A percentile compares a stretch with the other conserved stretches of the same genome.
Evolutionary conservation across 352 stramenopile genomes (phyloP).

Genomic region (Blastocystis sp.): DNA sequence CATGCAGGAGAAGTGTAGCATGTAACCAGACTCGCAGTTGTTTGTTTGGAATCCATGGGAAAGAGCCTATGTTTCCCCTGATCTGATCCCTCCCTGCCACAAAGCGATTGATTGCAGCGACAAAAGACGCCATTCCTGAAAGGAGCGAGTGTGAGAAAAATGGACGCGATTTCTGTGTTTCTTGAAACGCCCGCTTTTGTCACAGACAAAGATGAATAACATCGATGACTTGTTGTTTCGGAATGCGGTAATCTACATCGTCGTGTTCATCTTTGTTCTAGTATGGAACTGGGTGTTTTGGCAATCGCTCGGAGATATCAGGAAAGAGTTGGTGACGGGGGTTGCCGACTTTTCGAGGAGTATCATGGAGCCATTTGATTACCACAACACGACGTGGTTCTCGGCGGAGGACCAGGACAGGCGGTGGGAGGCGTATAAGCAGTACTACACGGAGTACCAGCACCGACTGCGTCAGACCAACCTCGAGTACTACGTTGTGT

Average conservation of each 20-base stretch:
- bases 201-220: conserved; percentile 8
- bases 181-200: not conserved
- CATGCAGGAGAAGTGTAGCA: not conserved
- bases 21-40: not conserved
- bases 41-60: conserved; percentile 9
- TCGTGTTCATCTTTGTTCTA: conserved; percentile 6
- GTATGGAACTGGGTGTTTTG: not conserved
- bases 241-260: not conserved
- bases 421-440: not conserved
- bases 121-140: not conserved
- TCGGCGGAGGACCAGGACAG: not conserved
- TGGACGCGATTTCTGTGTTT: not conserved
- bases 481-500: conserved; percentile 43
- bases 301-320: not conserved
- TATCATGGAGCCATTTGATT: not conserved
- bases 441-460: not conserved
- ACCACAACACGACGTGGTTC: not conserved
- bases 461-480: not conserved
- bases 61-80: not conserved
- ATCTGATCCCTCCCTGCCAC: not conserved
- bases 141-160: not conserved
- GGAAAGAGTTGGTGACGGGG: not conserved
- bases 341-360: not conserved
- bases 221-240: conserved; percentile 8
- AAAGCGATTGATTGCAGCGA: not conserved